Evolutionary conservation across 2,329 filamentous ascomycete species (phyloP), one percentile per base, ranked within the genome.

Genomic region (Elsinoe fawcettii): DNA sequence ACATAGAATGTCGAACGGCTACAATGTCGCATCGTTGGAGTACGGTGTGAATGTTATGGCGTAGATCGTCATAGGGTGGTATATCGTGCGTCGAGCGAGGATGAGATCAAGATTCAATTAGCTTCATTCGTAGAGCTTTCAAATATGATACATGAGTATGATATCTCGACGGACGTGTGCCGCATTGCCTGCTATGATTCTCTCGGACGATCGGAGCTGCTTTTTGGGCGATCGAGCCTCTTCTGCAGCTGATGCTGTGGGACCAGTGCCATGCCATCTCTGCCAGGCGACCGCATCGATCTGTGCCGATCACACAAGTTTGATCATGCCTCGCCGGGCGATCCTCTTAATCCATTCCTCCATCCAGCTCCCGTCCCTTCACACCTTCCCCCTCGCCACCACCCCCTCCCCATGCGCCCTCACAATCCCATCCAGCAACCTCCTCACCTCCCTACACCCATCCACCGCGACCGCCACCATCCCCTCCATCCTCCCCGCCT

Each of bases 401-500:
- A 89, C 82, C 68, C 77, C 79, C 59, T 73, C 76, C 2, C 87
- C 87, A 70, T 85, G 85, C 44, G 81, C 82, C 67, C 85, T 83
- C 46, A 97, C 85, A 12, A 95, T 85, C 5, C 79, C 77, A 70
- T 97, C 91, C 66, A 99, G 69, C 51, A 96, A 86, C 63, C 83
- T 80, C 62, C 88, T 81, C 37, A 97, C 84, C 69, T 91, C 86
- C 72, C 86, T 90, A 71, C 92, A 97, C 4, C 91, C 93, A 69
- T 96, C 91, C 51, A 96, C 84, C 0, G 87, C 92, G 1, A 96
- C 90, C 0, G 88, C 90, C 64, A 99, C 75, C 91, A 99, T 95
- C 1, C 88, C 88, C 74, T 99, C 92, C 59, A 97, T 69, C 58
- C 90, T 81, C 58, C 80, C 80, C 61, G 87, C 82, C 71, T 95